Evolutionary conservation across 176 grass and related monocot genomes (phyloP).

Genomic region (Rhynchospora breviuscula): DNA sequence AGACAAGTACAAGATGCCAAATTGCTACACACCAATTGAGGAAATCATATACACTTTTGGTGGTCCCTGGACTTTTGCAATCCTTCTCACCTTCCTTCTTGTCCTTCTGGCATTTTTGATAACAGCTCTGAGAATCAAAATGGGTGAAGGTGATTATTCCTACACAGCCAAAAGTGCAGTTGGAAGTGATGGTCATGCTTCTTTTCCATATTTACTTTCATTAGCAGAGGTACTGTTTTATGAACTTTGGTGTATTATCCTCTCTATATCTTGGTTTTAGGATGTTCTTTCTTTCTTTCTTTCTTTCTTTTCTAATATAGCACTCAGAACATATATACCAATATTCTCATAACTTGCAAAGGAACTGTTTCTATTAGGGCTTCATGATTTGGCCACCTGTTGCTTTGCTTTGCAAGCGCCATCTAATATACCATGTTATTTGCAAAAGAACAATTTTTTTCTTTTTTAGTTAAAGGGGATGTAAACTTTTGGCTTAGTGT

Average conservation of each 20-base stretch:
- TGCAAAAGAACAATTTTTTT: neutral
- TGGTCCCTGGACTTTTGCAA: conserved; percentile 82
- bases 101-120: conserved; percentile 78
- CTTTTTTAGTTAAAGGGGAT: neutral
- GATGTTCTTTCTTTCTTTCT: neutral
- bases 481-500: neutral
- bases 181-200: conserved; percentile 67
- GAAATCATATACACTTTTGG: conserved; percentile 89
- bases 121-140: conserved; percentile 91
- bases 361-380: neutral
- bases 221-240: conserved; percentile 77
- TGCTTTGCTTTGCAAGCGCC: neutral
- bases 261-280: conserved; percentile 8
- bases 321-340: neutral
- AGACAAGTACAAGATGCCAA: conserved; percentile 96
- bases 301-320: neutral
- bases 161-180: conserved; percentile 65
- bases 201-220: conserved; percentile 90
- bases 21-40: conserved; percentile 95
- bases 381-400: neutral
- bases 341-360: neutral
- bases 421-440: neutral
- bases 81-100: conserved; percentile 65
- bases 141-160: conserved; percentile 61
- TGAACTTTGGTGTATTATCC: neutral